Evolutionary conservation across 1,139 yeast species (phyloP), one percentile per base, ranked within the genome.

Genomic region (Suhomyces wounanorum): DNA sequence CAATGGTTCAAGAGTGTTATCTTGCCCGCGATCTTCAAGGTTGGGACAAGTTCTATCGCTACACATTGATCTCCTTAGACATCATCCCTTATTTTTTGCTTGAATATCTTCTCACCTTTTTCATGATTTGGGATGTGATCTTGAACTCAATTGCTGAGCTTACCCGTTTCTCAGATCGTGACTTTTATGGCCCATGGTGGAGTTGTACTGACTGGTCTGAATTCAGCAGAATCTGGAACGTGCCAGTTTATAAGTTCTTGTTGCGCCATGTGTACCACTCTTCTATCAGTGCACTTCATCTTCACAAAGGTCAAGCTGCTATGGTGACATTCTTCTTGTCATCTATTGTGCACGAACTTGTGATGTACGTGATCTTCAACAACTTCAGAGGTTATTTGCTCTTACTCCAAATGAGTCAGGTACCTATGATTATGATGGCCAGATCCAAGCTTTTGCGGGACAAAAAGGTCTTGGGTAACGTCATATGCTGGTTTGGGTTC

Each of bases 111-210:
- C 72, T 94, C 52, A 87, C 84, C 0, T 94, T 92, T 69, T 91
- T 89, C 66, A 74, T 94, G 54, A 94, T 94, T 56, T 94, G 99
- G 98, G 98, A 94, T 62, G 86, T 92, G 13, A 94, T 92, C 49
- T 72, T 92, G 57, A 92, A 91, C 63, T 87, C 87, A 16, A 82
- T 94, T 59, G 98, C 97, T 0, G 99, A 94, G 65, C 72, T 94
- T 42, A 86, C 96, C 17, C 62, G 79, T 48, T 94, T 86, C 68
- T 97, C 92, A 2, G 98, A 94, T 65, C 81, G 99, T 41, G 89
- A 87, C 58, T 94, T 94, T 66, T 94, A 94, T 62, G 96, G 96
- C 3, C 89, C 91, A 41, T 94, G 99, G 99, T 94, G 98, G 99
- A 89, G 94, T 59, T 89, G 96, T 58, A 84, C 88, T 28, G 87